Evolutionary conservation across 2,329 filamentous ascomycete genomes (phyloP), one percentile per base, ranked within the genome.

Genomic region (Fusarium siculi): DNA sequence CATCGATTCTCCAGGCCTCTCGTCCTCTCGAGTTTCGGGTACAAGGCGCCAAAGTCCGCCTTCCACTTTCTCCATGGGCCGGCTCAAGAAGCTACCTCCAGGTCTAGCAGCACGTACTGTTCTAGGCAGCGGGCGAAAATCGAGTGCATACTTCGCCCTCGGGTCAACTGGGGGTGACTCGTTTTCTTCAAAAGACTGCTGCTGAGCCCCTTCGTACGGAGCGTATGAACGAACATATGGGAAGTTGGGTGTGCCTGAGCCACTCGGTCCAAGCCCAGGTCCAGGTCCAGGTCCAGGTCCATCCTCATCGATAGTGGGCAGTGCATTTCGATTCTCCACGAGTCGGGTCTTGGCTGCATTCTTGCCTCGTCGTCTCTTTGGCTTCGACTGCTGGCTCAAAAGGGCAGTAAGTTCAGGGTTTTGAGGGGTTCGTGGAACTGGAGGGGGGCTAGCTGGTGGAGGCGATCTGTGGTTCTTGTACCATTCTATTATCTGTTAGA

Each of bases 401-500:
- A 63, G 30, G 2, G 67, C 62, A 15, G 54, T 43, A 23, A 72
- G 49, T 5, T 69, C 42, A 49, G 63, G 43, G 28, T 67, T 56
- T 14, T 36, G 66, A 19, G 15, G 53, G 40, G 37, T 23, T 28
- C 23, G 34, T 9, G 56, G n/a, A 23, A 16, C 15, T 14, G 43
- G 40, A 28, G 49, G 47, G 23, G 62, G 61, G 23, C 36, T 61
- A 10, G 62, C 44, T 18, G 73, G 72, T 7, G 68, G 72, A 36
- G 62, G 63, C 2, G 60, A 66, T 6, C 18, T 55, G 12, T 70
- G 60, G 2, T 69, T 36, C 21, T 70, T 65, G 50, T 68, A 77
- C 61, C 73, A 72, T 9, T 66, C 76, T 77, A 6, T 10, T 23
- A 4, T 25, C 14, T 23, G 37, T 77, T 23, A 77, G 44, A 10